Base-by-base conservation (phyloP, 129 eudicot genomes). In the Daucus carota region DNA sequence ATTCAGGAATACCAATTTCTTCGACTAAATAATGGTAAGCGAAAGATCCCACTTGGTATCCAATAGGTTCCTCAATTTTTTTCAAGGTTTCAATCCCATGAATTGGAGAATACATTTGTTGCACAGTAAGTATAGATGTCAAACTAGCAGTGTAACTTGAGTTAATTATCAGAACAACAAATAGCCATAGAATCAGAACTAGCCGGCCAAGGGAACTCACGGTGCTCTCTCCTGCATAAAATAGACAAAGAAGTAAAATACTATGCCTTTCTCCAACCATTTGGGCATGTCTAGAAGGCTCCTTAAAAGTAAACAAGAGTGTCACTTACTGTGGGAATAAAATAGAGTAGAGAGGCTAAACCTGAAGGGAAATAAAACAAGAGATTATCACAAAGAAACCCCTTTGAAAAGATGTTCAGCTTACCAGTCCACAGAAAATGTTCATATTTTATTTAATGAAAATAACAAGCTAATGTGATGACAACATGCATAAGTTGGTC, bases 61-160 rank as follows among this genome's bases (percentile, higher is more conserved):
- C 98, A 20, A 92, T 92, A 15, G 86, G 96, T 67, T 85, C 96
- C 24, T 85, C 68, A 12, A 83, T 74, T 13, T 80, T 59, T 78
- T 82, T 90, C 79, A 92, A 80, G 74, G 85, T 78, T 66, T 86
- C 89, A 24, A 92, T 85, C 36, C 98, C 98, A 73, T 86, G 83
- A 18, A 92, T 90, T 14, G 88, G 92, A 80, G 98, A 92, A 70
- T 87, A 79, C 54, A 92, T 80, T 38, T 90, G 96, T 82, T 92
- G 98, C 79, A 92, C 98, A 5, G 98, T 92, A 77, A 92, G 96
- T 67, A 92, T 86, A 5, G 98, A 90, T 26, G 98, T 92, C 87
- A 92, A 85, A 85, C 92, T 92, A 16, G 98, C 98, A n/a, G 98
- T 90, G 85, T 92, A 92, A 84, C 96, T 90, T 9, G 98, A 90